These are phyloP conservation scores for Potentilla sterilis DNA, from an alignment of 306 rosid species.

Conservation along the genomic window DNA sequence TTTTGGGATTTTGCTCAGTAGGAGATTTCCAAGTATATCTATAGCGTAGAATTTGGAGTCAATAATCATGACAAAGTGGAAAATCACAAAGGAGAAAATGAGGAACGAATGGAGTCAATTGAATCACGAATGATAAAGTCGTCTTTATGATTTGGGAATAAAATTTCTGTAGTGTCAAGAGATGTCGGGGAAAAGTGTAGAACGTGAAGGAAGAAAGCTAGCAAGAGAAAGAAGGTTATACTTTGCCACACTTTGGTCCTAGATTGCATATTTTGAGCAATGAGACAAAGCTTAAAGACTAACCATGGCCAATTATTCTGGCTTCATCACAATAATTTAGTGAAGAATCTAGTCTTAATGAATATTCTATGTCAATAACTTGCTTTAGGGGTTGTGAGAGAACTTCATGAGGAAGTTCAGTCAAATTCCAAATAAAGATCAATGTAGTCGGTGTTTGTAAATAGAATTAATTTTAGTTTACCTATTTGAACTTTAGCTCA, in stretches of 20 bases:
- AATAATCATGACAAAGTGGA: conserved; percentile 1
- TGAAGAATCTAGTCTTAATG: not conserved
- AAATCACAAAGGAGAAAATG: not conserved
- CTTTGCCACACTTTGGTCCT: not conserved
- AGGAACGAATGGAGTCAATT: not conserved
- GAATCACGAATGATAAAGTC: not conserved
- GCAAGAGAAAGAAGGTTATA: not conserved
- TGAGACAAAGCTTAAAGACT: not conserved
- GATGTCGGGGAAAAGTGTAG: not conserved
- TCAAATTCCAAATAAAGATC: not conserved
- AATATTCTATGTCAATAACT: not conserved
- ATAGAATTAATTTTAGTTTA: no score
- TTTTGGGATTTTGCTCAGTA: not conserved
- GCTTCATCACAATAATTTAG: not conserved
- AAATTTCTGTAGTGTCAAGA: not conserved
- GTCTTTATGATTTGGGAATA: not conserved
- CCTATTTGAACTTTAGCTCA: no score
- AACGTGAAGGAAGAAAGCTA: not conserved
- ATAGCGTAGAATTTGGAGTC: not conserved
- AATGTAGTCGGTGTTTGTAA: not conserved
- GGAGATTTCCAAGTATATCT: conserved; percentile 5
- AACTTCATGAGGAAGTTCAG: not conserved
- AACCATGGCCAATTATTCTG: not conserved
- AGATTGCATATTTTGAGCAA: not conserved
- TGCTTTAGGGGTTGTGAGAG: not conserved